Evolutionary conservation across 139 green algal genomes (phyloP).

Genomic region (Chlorella ohadii): DNA sequence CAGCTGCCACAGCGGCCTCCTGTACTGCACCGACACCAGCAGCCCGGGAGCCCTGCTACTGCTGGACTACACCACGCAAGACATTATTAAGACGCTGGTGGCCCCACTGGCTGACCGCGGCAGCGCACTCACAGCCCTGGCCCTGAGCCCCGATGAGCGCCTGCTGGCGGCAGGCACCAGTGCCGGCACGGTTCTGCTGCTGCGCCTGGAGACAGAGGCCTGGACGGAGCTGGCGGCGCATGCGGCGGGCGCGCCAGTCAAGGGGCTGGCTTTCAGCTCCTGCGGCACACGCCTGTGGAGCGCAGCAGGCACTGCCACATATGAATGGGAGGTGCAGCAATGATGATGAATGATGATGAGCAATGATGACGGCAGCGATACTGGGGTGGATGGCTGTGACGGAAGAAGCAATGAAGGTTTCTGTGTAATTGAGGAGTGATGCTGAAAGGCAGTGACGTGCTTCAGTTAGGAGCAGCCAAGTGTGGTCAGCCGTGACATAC

Average conservation of each 20-base stretch:
- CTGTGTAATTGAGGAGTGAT: not conserved
- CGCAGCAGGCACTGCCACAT: constrained; percentile 3
- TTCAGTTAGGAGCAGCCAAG: not conserved
- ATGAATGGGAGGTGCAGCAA: constrained; percentile 5
- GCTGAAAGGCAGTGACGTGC: not conserved
- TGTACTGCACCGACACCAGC: constrained; percentile 9
- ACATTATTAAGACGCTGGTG: constrained; percentile 21
- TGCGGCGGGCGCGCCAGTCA: not conserved
- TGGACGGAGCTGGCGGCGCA: constrained; percentile 28
- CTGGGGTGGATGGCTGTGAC: not conserved
- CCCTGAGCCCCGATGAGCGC: not conserved
- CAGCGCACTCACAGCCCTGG: constrained; percentile 7
- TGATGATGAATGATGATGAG: not conserved
- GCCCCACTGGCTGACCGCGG: not conserved
- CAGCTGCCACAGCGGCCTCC: not conserved
- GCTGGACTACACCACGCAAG: not conserved
- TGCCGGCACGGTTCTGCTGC: constrained; percentile 18
- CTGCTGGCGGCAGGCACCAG: constrained; percentile 25
- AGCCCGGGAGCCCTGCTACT: not conserved
- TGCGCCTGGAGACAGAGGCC: constrained; percentile 30
- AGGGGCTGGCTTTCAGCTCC: constrained; percentile 26
- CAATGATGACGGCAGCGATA: not conserved
- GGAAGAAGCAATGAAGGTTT: not conserved
- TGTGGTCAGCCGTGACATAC: too few species aligned
- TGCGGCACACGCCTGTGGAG: not conserved